Percentiles rank a stretch among this genome's conserved stretches.
phyloP scores from a whole-genome alignment of 768 basidiomycete species.

The Hygrocybe punicea region DNA sequence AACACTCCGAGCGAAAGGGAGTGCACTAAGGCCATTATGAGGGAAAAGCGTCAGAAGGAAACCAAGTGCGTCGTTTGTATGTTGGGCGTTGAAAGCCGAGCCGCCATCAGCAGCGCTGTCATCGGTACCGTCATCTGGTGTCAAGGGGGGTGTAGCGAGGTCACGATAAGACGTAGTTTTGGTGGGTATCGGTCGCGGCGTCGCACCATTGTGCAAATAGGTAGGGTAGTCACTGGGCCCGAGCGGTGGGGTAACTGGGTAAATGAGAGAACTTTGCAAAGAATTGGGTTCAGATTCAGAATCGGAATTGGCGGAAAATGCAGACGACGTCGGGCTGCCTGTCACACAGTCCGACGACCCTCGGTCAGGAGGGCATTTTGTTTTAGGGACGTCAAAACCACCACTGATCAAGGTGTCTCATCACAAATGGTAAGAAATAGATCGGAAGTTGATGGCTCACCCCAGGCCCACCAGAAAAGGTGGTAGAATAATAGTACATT shows the following conservation, averaged over 20 bases:
- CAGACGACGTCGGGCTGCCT: constrained; percentile 74
- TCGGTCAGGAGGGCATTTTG: constrained; percentile 93
- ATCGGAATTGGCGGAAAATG: constrained; percentile 44
- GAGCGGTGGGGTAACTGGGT: constrained; percentile 6
- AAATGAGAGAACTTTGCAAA: constrained; percentile 12
- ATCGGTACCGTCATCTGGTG: constrained; percentile 61
- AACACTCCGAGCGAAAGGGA: constrained; percentile 74
- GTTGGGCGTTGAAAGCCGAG: constrained; percentile 34
- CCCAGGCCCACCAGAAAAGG: constrained; percentile 92
- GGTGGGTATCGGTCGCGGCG: constrained; percentile 4
- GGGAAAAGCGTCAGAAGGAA: constrained; percentile 80
- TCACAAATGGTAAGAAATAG: not conserved
- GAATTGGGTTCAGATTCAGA: constrained; percentile 23
- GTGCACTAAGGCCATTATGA: constrained; percentile 58
- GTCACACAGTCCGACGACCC: constrained; percentile 96
- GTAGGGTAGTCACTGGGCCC: not conserved
- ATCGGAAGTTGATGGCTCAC: constrained; percentile 41
- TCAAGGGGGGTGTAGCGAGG: constrained; percentile 71
- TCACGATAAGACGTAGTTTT: constrained; percentile 33
- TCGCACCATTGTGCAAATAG: not conserved
- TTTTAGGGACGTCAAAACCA: constrained; percentile 89
- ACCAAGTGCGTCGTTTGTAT: constrained; percentile 66
- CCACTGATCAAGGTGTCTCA: constrained; percentile 52
- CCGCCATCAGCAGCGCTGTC: constrained; percentile 41
- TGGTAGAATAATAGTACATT: constrained; percentile 89